Percentiles rank a stretch among this genome's conserved stretches.
Conservation (phyloP, 1,139 yeast genomes). For the Hyphopichia pseudoburtonii region DNA sequence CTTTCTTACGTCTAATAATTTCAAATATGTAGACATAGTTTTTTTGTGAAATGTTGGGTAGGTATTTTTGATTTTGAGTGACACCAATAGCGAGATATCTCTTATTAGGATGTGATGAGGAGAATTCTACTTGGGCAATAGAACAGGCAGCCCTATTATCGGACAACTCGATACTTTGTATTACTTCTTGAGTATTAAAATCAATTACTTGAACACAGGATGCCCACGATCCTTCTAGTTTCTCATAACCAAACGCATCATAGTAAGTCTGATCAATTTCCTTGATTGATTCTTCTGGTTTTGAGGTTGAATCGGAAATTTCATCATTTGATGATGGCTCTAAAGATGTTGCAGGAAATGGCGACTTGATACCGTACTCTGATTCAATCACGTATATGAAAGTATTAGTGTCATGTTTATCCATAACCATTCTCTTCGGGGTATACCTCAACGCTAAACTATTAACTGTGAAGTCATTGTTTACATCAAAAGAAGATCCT, state of each 20-base stretch:
- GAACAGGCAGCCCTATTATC: slow-evolving; percentile 40
- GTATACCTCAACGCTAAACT: slow-evolving; percentile 48
- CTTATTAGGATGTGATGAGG: slow-evolving; percentile 19
- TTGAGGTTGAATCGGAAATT: too few species aligned
- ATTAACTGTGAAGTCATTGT: slow-evolving; percentile 47
- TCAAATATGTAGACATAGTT: slow-evolving; percentile 46
- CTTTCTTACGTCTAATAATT: slow-evolving; percentile 23
- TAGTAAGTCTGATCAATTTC: slow-evolving; percentile 25
- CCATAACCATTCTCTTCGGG: slow-evolving; percentile 48
- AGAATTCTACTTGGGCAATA: slow-evolving; percentile 19
- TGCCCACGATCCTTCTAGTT: slow-evolving; percentile 34
- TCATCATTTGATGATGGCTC: slow-evolving; percentile 1
- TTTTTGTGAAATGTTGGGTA: slow-evolving; percentile 31
- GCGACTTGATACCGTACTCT: slow-evolving; percentile 40
- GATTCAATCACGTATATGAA: slow-evolving; percentile 45
- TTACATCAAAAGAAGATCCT: slow-evolving; percentile 29
- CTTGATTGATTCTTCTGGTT: not conserved
- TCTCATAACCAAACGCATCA: slow-evolving; percentile 43
- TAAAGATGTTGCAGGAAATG: slow-evolving; percentile 15
- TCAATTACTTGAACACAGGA: slow-evolving; percentile 57
- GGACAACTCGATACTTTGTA: slow-evolving; percentile 41
- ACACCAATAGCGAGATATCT: slow-evolving; percentile 52
- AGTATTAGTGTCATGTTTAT: slow-evolving; percentile 18
- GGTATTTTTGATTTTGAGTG: slow-evolving; percentile 32
- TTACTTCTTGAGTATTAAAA: slow-evolving; percentile 29